Evolutionary conservation across 805 yeast genomes (phyloP).

Genomic region (Vanderwaltozyma polyspora): DNA sequence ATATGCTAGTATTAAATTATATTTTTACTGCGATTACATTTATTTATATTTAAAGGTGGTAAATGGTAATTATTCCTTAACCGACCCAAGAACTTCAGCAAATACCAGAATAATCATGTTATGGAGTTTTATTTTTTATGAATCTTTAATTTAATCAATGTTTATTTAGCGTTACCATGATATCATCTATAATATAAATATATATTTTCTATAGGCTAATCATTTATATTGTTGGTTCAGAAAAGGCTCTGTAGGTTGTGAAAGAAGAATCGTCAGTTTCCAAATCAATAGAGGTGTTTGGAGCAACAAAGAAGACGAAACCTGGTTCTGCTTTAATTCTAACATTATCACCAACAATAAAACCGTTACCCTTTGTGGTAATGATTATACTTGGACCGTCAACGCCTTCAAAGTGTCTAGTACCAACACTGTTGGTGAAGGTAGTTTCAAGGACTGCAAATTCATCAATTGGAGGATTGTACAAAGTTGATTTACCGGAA

Average conservation of each 20-base stretch:
- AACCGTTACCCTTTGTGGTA: slow-evolving; percentile 72
- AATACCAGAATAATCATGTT: too few species aligned
- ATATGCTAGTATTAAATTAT: too few species aligned
- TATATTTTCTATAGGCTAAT: too few species aligned
- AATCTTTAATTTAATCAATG: too few species aligned
- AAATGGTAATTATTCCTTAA: too few species aligned
- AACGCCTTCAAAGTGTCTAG: slow-evolving; percentile 47
- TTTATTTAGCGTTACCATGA: too few species aligned
- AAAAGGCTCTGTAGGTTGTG: slow-evolving; percentile 84
- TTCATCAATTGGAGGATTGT: slow-evolving; percentile 95
- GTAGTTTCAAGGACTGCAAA: slow-evolving; percentile 84
- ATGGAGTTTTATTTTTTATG: too few species aligned
- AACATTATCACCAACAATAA: slow-evolving; percentile 32
- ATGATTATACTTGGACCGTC: slow-evolving; percentile 84
- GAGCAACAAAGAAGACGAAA: slow-evolving; percentile 74
- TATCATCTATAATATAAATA: too few species aligned
- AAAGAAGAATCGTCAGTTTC: slow-evolving; percentile 42
- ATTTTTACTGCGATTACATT: too few species aligned
- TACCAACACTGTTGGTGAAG: slow-evolving; percentile 36
- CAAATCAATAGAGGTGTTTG: slow-evolving; percentile 56
- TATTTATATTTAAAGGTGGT: too few species aligned
- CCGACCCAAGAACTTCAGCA: too few species aligned
- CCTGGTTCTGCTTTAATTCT: slow-evolving; percentile 53
- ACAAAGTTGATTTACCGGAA: slow-evolving; percentile 54
- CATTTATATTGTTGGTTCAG: slow-evolving; percentile 41